These are phyloP conservation scores for Nectriaceae sp. DNA, from an alignment of 2,329 filamentous ascomycete genomes.

Conservation along the genomic window DNA sequence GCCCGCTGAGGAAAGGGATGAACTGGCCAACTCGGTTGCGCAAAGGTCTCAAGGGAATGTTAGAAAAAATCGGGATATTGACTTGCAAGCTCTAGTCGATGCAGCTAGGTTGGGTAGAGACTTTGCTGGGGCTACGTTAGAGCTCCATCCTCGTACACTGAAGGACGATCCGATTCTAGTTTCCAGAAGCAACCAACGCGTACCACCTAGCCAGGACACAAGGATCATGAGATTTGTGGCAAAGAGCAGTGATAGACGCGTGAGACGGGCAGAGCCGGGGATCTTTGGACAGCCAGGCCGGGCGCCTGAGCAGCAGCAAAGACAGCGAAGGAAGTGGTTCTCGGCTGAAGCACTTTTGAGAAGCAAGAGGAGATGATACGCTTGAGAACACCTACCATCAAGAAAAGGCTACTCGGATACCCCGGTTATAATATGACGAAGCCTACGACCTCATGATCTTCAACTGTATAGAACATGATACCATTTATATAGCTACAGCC, in stretches of 20 bases:
- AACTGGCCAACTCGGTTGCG: constrained; percentile 22
- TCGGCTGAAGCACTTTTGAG: constrained; percentile 27
- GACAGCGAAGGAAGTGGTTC: constrained; percentile 10
- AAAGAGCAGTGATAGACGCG: constrained; percentile 9
- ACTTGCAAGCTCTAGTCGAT: constrained; percentile 34
- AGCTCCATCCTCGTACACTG: constrained; percentile 43
- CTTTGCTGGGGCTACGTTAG: constrained; percentile 32
- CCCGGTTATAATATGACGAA: constrained; percentile 17
- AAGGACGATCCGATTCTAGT: constrained; percentile 41
- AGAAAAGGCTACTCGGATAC: background rate
- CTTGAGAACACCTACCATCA: no score
- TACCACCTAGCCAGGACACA: constrained; percentile 44
- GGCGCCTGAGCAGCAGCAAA: constrained; percentile 2
- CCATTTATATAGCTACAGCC: constrained; percentile 18
- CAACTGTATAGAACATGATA: constrained; percentile 17
- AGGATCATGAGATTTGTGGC: constrained; percentile 33
- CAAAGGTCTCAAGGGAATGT: constrained; percentile 16
- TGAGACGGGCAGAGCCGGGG: constrained; percentile 7
- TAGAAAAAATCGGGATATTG: constrained; percentile 26
- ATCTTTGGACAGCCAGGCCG: constrained; percentile 1
- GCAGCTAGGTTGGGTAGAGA: constrained; percentile 30
- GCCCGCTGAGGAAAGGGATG: constrained; percentile 21
- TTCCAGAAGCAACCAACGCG: constrained; percentile 24
- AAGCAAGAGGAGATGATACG: constrained; percentile 20
- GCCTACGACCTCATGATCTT: constrained; percentile 25